Base-by-base conservation (phyloP, 352 stramenopile genomes). In the Globisporangium megalacanthum region DNA sequence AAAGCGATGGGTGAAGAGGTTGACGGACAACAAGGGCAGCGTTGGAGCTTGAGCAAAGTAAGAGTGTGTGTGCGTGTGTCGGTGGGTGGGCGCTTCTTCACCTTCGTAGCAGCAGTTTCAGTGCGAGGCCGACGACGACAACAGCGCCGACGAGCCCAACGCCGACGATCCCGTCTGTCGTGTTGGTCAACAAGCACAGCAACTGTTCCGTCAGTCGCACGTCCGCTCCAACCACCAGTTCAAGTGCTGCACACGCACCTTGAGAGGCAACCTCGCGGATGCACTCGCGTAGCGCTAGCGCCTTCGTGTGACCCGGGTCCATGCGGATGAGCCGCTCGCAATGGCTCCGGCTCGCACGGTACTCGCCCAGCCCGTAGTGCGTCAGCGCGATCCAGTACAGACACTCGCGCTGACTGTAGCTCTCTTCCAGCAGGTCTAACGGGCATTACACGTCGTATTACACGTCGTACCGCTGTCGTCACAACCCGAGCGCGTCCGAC, bases 301-400 rank as follows among this genome's bases (percentile, higher is more conserved):
- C 83, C 52, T 83, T 88, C 54, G 74, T 73, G 59, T 93, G 77
- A 37, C 69, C 74, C 53, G 83, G 80, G 15, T 93, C 80, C 62
- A 87, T 76, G 49, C 77, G 77, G n/a, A 93, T 72, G 58, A 93
- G 68, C 19, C 70, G 72, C 63, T 93, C 83, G 67, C 79, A 89
- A 52, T 88, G 76, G 54, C 60, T 76, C 35, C 80, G 74, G 69
- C 83, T 93, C 31, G 69, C 63, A 41, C 77, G 75, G 56, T 86
- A 84, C 39, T 93, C 83, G 41, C 80, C 80, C 54, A 93, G 58
- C 10, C 70, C 73, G 49, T 84, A 91, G 37, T 77, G 62, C 35
- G 83, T 88, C 17, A 89, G 54, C 51, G 83, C 75, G 55, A 89
- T 83, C 80, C 80, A 91, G 61, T 93, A 91, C 52, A 93, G 68